Evolutionary conservation across 306 rosid genomes (phyloP).

Genomic region (Crotalaria pallida): DNA sequence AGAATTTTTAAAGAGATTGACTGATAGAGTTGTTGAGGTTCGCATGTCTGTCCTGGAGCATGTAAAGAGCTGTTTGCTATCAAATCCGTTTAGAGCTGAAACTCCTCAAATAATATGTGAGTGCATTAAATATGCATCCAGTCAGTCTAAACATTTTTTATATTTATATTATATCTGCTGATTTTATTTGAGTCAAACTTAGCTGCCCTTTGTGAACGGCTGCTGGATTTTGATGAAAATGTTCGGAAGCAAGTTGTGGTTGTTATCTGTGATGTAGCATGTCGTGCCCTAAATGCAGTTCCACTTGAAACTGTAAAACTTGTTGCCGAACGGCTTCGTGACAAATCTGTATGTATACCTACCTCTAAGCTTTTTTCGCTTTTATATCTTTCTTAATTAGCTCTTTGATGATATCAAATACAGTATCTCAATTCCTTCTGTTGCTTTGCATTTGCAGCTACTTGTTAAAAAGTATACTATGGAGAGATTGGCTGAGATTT

Average conservation of each 20-base stretch:
- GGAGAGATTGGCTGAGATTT: constrained; percentile 90
- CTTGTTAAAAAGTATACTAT: constrained; percentile 89
- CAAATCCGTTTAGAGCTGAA: constrained; percentile 75
- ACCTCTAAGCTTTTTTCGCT: constrained; percentile 2
- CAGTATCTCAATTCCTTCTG: constrained; percentile 20
- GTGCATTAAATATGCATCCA: constrained; percentile 17
- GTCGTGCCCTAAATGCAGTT: constrained; percentile 58
- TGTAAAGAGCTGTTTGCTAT: constrained; percentile 75
- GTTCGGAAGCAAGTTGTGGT: constrained; percentile 95
- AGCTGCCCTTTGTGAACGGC: constrained; percentile 96
- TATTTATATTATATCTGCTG: constrained; percentile 18
- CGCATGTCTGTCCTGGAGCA: constrained; percentile 85
- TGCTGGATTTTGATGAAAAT: constrained; percentile 91
- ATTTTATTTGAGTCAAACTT: constrained; percentile 33
- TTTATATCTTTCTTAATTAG: background rate
- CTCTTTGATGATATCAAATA: constrained; percentile 9
- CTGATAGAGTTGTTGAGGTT: constrained; percentile 86
- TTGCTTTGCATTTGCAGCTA: constrained; percentile 50
- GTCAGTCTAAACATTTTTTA: background rate
- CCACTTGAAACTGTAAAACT: constrained; percentile 79
- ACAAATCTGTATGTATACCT: constrained; percentile 75
- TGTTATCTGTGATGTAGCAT: constrained; percentile 87
- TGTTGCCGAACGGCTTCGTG: constrained; percentile 96
- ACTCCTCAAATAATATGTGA: constrained; percentile 75
- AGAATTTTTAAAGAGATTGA: constrained; percentile 89